Base-by-base conservation (phyloP, 2,329 filamentous ascomycete species). In the Epicoccum sorghinum region DNA sequence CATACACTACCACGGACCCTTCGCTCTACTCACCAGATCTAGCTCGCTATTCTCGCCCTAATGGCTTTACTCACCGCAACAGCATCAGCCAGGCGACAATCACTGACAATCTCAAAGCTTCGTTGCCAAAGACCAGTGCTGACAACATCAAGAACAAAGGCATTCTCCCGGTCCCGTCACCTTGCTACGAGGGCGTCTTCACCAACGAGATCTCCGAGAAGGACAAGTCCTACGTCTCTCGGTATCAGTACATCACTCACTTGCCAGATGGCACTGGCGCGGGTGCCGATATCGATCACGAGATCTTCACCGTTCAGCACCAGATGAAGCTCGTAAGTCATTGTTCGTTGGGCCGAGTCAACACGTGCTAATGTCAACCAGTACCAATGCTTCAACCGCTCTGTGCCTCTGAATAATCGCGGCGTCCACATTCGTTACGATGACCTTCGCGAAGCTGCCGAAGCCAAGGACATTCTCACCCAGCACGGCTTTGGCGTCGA, bases 401-500 rank as follows among this genome's bases (percentile, higher is more conserved):
- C 55, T 3, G 60, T 67, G 8, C 65, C 66, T 13, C 40, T 66
- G 30, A 64, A 68, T 44, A 50, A 37, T 42, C 55, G 57, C 29
- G 67, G 66, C 37, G 58, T 73, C 30, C 58, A 66, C 43, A 56
- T 77, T 39, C 67, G 66, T 46, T 78, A 78, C 58, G 75, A 79
- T 48, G 67, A 73, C 47, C 56, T 78, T n/a, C 57, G 60, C 18
- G 67, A 75, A 22, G 69, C 76, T n/a, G 55, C 58, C 13, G 63
- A 68, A 27, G 69, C 60, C 32, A 62, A 69, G 39, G 46, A 62
- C 7, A 53, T 67, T 18, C 59, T 74, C 7, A 43, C 61, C 6
- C 47, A 62, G 13, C 59, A 64, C 24, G 60, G 58, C 18, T 70
- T 66, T 55, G 14, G 33, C 3, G 59, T 66, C 24, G 44, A 58